phyloP scores from a whole-genome alignment of 768 basidiomycete genomes.

The Astraeus odoratus region DNA sequence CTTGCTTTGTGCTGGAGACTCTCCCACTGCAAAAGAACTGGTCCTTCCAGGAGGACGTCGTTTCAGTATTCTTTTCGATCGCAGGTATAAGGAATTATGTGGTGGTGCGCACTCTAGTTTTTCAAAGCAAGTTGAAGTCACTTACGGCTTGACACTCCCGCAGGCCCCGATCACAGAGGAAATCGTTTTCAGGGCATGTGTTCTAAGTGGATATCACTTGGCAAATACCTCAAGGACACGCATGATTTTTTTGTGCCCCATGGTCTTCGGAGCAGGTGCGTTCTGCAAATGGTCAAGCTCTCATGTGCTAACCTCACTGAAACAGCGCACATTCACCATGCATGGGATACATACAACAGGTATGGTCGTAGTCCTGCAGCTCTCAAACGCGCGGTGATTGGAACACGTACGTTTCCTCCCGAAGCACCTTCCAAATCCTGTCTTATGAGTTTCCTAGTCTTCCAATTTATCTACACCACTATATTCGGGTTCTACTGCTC shows the following conservation, averaged over 20 bases:
- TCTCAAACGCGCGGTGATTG: constrained; percentile 50
- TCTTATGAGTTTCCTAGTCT: constrained; percentile 42
- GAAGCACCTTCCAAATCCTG: constrained; percentile 1
- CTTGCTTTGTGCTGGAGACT: constrained; percentile 33
- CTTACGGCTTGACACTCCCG: background rate
- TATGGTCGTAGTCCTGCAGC: constrained; percentile 66
- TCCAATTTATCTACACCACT: constrained; percentile 88
- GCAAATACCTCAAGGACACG: constrained; percentile 45
- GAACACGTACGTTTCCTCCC: constrained; percentile 38
- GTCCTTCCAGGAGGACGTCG: constrained; percentile 35
- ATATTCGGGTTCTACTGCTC: constrained; percentile 86
- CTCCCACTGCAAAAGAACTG: constrained; percentile 54
- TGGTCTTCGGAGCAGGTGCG: constrained; percentile 85
- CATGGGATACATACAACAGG: constrained; percentile 75
- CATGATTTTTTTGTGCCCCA: constrained; percentile 76
- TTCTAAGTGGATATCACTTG: constrained; percentile 67
- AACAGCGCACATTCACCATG: constrained; percentile 88
- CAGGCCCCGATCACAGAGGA: constrained; percentile 93
- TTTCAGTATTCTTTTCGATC: constrained; percentile 40
- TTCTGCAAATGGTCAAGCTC: constrained; percentile 1
- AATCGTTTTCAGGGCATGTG: constrained; percentile 81
- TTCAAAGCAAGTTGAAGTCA: background rate
- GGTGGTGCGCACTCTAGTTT: constrained; percentile 28
- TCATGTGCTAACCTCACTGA: constrained; percentile 2
- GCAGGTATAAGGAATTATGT: constrained; percentile 67